Base-by-base conservation (phyloP, 2,329 filamentous ascomycete genomes). In the Cadophora sp. region DNA sequence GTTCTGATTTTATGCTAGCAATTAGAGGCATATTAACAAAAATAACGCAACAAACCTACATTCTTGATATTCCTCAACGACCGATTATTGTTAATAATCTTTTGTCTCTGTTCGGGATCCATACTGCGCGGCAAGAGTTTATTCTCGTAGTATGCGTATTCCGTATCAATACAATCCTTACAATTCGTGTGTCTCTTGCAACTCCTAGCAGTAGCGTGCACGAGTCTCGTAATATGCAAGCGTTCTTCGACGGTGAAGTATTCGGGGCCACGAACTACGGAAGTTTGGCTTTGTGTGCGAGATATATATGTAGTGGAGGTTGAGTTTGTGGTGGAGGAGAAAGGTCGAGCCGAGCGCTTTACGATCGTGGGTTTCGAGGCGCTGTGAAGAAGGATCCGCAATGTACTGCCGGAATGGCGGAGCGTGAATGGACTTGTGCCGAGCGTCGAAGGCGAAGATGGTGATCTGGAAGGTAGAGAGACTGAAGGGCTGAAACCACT, bases 31-130 rank as follows among this genome's bases (percentile, higher is more conserved):
- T 19, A 37, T 1, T 7, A 22, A n/a, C 37, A 27, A 63, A 22
- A 12, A 43, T 12, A 40, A 31, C 8, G 46, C 1, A 24, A n/a
- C 14, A 16, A 22, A 67, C 74, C 50, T 72, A 77, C 77, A 73
- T 77, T 78, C 71, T 79, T 79, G 65, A 79, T 79, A 43, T 73
- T 77, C 29, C 77, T 71, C 31, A 79, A 71, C 58, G 76, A 77
- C 62, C 74, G 68, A 67, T 79, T 79, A 34, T 76, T 77, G 58
- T 73, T 74, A 59, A 78, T 77, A 58, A 78, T 77, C 69, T 72
- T 73, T 68, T 76, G 72, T 56, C 76, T 75, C 63, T 77, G 75
- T 37, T 77, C 74, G 31, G 75, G 73, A 53, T 74, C 66, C 40
- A 77, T 74, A 51, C 62, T 65, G 26, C 69, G 72, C 69, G 74